Evolutionary conservation across 768 basidiomycete species (phyloP), one percentile per base, ranked within the genome.

Genomic region (Naganishia friedmannii): DNA sequence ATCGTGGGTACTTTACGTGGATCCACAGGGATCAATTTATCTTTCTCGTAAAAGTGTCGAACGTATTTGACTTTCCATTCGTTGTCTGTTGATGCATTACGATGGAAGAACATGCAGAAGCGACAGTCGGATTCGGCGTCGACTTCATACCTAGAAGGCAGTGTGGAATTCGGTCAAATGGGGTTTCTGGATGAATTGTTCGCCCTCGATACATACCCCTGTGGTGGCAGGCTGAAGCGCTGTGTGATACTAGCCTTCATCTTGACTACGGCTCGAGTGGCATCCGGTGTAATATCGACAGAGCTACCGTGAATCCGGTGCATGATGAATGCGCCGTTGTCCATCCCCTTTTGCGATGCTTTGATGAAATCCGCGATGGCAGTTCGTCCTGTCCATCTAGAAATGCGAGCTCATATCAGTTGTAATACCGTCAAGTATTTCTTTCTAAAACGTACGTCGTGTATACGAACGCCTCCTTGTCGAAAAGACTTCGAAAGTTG

Each of bases 111-210:
- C 71, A 77, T 77, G 68, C 73, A 75, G 3, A 78, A 68, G 8
- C 76, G 70, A 34, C 77, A 76, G 48, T 78, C 77, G 0, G 76
- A 76, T 15, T 78, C 77, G 46, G 77, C 71, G 65, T 78, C 77
- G 21, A 77, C 77, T 42, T 77, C 73, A 58, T 73, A 75, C 2
- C 60, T 63, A 34, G 7, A 29, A 26, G 3, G 23, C 12, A 15
- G 42, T 15, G 42, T 13, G 15, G 15, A 15, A 42, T 21, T n/a
- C 29, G 37, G 57, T 58, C 37, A 32, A 37, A 21, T 12, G 28
- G 13, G 19, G 34, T 32, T 23, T 39, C 15, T 9, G 55, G 29
- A 10, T 21, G 32, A 13, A 37, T 34, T 7, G n/a, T 39, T 8
- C 8, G 31, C 19, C 19, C 9, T 1, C 3, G 42, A 28, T 26